A percentile compares a stretch with the other conserved stretches of the same genome.
Conservation (phyloP, 495 filamentous ascomycete genomes). For the Talaromyces proteolyticus region DNA sequence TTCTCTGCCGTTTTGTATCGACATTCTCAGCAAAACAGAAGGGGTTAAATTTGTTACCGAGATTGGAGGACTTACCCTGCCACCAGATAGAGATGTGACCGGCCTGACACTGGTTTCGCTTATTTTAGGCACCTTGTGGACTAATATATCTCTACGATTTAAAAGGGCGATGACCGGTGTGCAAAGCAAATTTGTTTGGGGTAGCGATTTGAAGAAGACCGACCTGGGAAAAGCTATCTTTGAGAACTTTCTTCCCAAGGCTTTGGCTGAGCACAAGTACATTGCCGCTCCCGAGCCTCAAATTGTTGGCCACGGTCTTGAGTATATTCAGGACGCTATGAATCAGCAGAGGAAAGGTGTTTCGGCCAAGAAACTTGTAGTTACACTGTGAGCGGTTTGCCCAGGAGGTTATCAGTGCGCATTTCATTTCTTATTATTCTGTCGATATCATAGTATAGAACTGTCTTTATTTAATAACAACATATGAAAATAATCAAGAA, state of each 20-base stretch:
- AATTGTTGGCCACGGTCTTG: conserved; percentile 3
- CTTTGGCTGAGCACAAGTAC: conserved; percentile 2
- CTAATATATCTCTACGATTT: neutral
- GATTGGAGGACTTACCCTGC: conserved; percentile 5
- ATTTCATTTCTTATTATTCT: neutral
- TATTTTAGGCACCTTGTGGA: neutral
- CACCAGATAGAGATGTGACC: neutral
- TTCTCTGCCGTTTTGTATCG: neutral
- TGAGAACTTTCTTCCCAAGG: conserved; percentile 3
- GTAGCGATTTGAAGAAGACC: neutral
- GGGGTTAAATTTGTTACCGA: conserved; percentile 1
- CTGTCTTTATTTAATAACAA: no score
- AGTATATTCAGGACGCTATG: conserved; percentile 3
- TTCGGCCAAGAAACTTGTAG: conserved; percentile 6
- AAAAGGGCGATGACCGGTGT: conserved; percentile 3
- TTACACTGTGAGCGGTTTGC: neutral
- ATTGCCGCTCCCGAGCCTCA: conserved; percentile 1
- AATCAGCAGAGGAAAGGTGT: neutral
- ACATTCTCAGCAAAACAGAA: neutral
- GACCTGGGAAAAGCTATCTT: neutral
- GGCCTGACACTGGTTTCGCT: neutral
- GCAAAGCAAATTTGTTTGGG: conserved; percentile 4
- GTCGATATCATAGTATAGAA: no score
- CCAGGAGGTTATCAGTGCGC: neutral
- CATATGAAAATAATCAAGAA: no score